Percentiles rank a stretch among this genome's conserved stretches.
Conservation (phyloP, 2,329 filamentous ascomycete species). For the Talaromyces sp. region DNA sequence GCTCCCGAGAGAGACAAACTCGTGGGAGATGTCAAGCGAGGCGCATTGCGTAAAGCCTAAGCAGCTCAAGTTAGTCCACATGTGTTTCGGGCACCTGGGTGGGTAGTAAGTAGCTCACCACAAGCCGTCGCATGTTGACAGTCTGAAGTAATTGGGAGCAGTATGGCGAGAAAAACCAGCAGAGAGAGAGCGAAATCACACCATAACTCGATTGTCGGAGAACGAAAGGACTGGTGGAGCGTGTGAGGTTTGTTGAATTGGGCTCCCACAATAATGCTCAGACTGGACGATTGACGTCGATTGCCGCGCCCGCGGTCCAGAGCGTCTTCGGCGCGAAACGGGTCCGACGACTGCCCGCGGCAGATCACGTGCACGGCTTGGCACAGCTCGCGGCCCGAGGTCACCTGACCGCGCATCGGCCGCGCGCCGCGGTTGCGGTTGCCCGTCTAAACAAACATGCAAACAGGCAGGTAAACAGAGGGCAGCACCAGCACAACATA, state of each 20-base stretch:
- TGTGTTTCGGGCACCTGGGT: background rate
- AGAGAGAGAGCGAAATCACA: background rate
- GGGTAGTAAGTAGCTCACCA: conserved; percentile 18
- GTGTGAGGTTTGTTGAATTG: background rate
- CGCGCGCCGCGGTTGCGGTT: background rate
- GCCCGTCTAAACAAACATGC: background rate
- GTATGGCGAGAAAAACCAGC: background rate
- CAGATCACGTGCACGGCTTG: background rate
- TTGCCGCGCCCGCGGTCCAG: background rate
- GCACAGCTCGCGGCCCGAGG: background rate
- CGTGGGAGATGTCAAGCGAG: background rate
- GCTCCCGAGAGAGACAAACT: background rate
- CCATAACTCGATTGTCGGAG: background rate
- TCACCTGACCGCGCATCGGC: background rate
- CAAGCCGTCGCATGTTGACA: conserved; percentile 26
- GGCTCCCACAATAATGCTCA: background rate
- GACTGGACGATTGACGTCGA: background rate
- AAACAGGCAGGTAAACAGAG: background rate
- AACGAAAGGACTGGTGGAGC: background rate
- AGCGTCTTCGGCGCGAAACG: background rate
- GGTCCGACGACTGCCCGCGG: background rate
- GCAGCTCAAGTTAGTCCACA: background rate
- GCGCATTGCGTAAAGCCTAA: background rate
- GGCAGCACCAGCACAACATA: background rate
- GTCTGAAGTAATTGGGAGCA: conserved; percentile 15